Percentiles rank a stretch among this genome's conserved stretches.
These are phyloP conservation scores for Withania somnifera DNA, from an alignment of 305 asterid genomes.

Conservation along the genomic window DNA sequence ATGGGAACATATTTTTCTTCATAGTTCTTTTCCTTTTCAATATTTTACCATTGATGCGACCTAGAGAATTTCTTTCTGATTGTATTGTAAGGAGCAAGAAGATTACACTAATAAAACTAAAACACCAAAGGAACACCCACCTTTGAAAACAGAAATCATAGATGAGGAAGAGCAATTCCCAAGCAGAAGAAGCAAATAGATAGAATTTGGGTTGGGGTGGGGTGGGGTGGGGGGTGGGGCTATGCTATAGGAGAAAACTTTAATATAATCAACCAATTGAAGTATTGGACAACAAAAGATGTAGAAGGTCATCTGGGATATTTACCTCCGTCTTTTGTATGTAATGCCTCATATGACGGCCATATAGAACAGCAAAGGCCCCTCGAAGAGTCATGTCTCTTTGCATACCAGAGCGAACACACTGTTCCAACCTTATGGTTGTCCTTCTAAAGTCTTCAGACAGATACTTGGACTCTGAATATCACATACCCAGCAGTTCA, in stretches of 20 bases:
- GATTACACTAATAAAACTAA: background rate
- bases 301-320: constrained; percentile 15
- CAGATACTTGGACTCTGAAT: constrained; percentile 57
- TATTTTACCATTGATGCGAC: no score
- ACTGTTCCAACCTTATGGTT: constrained; percentile 76
- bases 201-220: background rate
- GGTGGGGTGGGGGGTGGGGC: background rate
- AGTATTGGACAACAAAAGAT: background rate
- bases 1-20: no score
- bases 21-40: no score
- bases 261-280: background rate
- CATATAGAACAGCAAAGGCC: constrained; percentile 78
- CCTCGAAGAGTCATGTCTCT: constrained; percentile 65
- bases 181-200: background rate
- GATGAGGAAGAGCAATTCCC: background rate
- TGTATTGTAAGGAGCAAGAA: background rate
- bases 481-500: constrained; percentile 1
- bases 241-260: background rate
- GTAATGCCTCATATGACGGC: constrained; percentile 72
- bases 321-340: constrained; percentile 73
- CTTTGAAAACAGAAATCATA: background rate
- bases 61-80: background rate
- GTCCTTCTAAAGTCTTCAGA: constrained; percentile 67
- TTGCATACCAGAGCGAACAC: constrained; percentile 52
- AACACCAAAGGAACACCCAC: background rate